These are phyloP conservation scores for Coniferiporia weirii DNA, from an alignment of 1,284 basidiomycete genomes.

Conservation along the genomic window DNA sequence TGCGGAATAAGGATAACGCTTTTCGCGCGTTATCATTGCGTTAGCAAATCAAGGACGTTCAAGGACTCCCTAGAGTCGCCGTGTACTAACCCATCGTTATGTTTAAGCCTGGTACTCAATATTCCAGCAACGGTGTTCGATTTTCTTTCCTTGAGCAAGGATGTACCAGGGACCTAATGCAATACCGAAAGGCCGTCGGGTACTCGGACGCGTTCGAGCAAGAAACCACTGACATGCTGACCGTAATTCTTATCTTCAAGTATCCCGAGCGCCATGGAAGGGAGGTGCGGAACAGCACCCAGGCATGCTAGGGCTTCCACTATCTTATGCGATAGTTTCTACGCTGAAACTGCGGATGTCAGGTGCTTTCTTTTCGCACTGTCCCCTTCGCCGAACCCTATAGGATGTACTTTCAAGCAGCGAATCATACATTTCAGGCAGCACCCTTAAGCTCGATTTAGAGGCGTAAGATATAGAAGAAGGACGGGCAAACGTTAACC, in stretches of 20 bases:
- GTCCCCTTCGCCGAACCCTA: no score
- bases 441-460: no score
- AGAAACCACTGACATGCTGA: slow-evolving; percentile 5
- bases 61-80: no score
- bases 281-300: not conserved
- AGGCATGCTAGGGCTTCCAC: not conserved
- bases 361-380: no score
- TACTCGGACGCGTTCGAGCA: not conserved
- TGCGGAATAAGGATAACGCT: slow-evolving; percentile 14
- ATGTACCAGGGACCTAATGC: slow-evolving; percentile 14
- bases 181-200: not conserved
- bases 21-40: not conserved
- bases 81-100: not conserved
- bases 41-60: not conserved
- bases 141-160: slow-evolving; percentile 6
- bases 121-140: not conserved
- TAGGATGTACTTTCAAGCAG: no score
- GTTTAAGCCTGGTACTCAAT: not conserved
- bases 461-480: no score
- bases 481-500: no score
- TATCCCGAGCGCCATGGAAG: slow-evolving; percentile 11
- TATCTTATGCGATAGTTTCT: not conserved
- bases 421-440: no score
- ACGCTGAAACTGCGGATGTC: no score
- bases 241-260: slow-evolving; percentile 12